Evolutionary conservation across 768 basidiomycete genomes (phyloP).

Genomic region (Holtermannia corniformis): DNA sequence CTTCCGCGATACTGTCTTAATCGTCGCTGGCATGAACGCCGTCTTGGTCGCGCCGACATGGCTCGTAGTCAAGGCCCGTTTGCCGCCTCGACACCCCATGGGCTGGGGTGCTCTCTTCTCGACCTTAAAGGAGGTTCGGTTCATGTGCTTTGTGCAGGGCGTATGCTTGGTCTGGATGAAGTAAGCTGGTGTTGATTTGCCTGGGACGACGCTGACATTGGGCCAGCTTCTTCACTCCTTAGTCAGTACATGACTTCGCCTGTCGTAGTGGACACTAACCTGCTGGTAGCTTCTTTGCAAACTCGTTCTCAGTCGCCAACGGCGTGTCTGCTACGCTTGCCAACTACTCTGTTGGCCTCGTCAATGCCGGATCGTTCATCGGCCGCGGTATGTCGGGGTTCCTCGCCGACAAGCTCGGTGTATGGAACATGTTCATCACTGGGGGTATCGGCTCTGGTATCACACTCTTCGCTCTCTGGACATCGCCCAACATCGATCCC

Average conservation of each 20-base stretch:
- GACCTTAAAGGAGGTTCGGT: conserved; percentile 11
- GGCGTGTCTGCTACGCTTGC: conserved; percentile 4
- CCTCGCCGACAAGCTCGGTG: conserved; percentile 9
- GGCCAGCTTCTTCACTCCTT: conserved; percentile 1
- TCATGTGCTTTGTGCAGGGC: conserved; percentile 8
- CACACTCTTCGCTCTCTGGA: conserved; percentile 12
- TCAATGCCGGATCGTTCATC: conserved; percentile 15
- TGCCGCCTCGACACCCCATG: conserved; percentile 7
- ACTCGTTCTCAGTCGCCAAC: conserved; percentile 9
- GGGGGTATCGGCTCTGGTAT: conserved; percentile 9
- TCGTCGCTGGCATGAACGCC: conserved; percentile 15
- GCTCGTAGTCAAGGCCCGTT: conserved; percentile 13
- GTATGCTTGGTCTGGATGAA: conserved; percentile 13
- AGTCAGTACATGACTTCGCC: too few relatives aligned
- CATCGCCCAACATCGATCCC: conserved; percentile 5
- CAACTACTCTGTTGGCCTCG: conserved; percentile 6
- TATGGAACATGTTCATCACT: conserved; percentile 7
- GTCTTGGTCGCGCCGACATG: conserved; percentile 22
- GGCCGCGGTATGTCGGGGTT: conserved; percentile 12
- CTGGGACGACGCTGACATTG: too few relatives aligned
- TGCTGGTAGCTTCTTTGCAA: conserved; percentile 16
- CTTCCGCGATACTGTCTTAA: conserved; percentile 12
- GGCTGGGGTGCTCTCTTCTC: conserved; percentile 5
- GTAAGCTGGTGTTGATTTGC: conserved; percentile 6
- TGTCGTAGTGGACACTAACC: too few relatives aligned